Evolutionary conservation across 352 stramenopile genomes (phyloP).

Genomic region (Pythium pyrilobum): DNA sequence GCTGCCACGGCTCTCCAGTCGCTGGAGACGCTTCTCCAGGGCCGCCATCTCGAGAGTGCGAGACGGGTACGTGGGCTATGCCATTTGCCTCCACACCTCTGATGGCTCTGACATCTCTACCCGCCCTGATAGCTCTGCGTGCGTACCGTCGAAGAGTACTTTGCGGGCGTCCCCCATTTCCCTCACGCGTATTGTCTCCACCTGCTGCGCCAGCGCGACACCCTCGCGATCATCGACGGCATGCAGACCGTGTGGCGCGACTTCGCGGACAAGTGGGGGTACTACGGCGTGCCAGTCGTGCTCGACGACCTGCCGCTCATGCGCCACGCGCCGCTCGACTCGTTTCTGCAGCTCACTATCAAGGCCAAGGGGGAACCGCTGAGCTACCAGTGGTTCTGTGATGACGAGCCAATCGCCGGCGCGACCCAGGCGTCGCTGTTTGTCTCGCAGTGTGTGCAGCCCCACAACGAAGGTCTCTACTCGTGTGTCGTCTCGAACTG

Average conservation of each 20-base stretch:
- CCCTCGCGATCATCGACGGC: conserved; percentile 7
- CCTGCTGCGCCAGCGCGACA: conserved; percentile 9
- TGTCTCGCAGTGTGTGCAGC: conserved; percentile 45
- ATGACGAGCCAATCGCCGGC: conserved; percentile 24
- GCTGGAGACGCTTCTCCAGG: conserved; percentile 25
- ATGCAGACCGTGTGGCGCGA: conserved; percentile 36
- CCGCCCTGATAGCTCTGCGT: conserved; percentile 31
- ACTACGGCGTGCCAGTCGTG: conserved; percentile 51
- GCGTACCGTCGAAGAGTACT: conserved; percentile 38
- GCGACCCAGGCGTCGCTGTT: conserved; percentile 45
- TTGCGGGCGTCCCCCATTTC: conserved; percentile 62
- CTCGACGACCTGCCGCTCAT: conserved; percentile 34
- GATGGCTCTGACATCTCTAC: neutral
- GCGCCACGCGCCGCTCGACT: conserved; percentile 36
- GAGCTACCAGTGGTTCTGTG: conserved; percentile 55
- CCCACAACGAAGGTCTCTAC: conserved; percentile 53
- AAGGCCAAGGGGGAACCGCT: conserved; percentile 63
- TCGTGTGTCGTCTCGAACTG: conserved; percentile 58
- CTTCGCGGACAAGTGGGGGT: conserved; percentile 61
- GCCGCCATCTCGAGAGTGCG: conserved; percentile 44
- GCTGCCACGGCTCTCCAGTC: conserved; percentile 21
- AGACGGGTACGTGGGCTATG: conserved; percentile 28
- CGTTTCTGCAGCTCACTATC: conserved; percentile 41
- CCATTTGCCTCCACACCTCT: neutral
- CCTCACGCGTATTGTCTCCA: conserved; percentile 35